Conservation (phyloP, 2,329 filamentous ascomycete species). For the Lasiodiplodia theobromae region DNA sequence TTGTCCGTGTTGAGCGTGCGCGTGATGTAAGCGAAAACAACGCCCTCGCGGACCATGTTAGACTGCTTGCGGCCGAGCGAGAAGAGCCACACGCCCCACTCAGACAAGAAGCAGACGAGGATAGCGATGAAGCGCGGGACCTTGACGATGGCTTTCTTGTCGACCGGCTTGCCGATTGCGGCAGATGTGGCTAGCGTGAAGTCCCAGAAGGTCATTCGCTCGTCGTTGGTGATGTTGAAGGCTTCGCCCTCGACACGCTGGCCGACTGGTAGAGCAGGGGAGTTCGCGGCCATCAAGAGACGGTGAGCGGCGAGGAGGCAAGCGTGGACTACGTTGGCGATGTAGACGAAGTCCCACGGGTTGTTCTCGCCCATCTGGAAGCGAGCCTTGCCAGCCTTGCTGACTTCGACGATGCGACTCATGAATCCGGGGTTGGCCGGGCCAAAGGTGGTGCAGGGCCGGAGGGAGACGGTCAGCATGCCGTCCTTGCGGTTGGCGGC, state of each 20-base stretch:
- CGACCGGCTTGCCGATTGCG: constrained; percentile 27
- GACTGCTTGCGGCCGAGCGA: constrained; percentile 30
- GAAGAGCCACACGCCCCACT: constrained; percentile 31
- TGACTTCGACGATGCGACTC: constrained; percentile 30
- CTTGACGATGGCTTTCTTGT: not conserved
- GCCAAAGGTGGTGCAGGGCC: constrained; percentile 30
- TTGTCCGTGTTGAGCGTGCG: constrained; percentile 31
- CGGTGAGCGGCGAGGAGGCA: constrained; percentile 32
- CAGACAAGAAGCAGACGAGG: constrained; percentile 21
- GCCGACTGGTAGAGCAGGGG: constrained; percentile 20
- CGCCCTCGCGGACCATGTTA: constrained; percentile 22
- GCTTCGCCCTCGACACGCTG: constrained; percentile 33
- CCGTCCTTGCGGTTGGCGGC: constrained; percentile 31
- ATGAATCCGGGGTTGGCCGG: constrained; percentile 27
- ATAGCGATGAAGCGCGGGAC: constrained; percentile 28
- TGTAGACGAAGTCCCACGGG: constrained; percentile 34
- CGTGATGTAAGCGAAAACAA: constrained; percentile 29
- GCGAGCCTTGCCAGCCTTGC: constrained; percentile 29
- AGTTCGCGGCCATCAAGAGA: constrained; percentile 28
- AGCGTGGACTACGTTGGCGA: constrained; percentile 32
- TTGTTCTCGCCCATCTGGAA: constrained; percentile 35
- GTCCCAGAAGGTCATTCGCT: constrained; percentile 33
- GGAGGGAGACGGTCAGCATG: constrained; percentile 26
- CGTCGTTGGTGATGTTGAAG: constrained; percentile 34
- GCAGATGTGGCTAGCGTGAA: constrained; percentile 12